A percentile compares a stretch with the other conserved stretches of the same genome.
Evolutionary conservation across 2,329 filamentous ascomycete species (phyloP).

Genomic region (Gaeumannomyces sp.): DNA sequence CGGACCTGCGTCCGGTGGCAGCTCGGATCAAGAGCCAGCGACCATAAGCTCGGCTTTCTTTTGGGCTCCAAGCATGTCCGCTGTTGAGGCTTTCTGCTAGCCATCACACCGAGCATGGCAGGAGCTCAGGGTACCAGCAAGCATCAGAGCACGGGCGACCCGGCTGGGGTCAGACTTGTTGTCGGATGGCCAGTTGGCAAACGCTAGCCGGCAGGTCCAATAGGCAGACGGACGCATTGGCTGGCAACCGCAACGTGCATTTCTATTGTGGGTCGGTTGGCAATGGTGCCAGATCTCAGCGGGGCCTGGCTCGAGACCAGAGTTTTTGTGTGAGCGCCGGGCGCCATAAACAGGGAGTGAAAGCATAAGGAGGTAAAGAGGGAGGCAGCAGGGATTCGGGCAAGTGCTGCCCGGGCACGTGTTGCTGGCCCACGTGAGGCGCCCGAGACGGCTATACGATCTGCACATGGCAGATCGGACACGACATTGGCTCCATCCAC

Average conservation of each 20-base stretch:
- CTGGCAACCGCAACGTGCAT: background rate
- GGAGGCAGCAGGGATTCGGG: background rate
- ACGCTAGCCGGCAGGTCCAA: no score
- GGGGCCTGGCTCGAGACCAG: background rate
- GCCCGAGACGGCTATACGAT: constrained; percentile 32
- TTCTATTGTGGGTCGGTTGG: background rate
- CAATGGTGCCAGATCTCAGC: background rate
- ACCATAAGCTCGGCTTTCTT: background rate
- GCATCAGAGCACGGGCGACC: no score
- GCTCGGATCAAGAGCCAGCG: background rate
- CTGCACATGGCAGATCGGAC: constrained; percentile 42
- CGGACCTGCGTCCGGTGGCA: background rate
- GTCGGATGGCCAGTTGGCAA: background rate
- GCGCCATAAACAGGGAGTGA: background rate
- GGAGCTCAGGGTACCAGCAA: no score
- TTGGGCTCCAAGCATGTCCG: background rate
- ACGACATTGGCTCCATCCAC: constrained; percentile 47
- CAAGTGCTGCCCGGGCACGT: no score
- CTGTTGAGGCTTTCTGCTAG: no score
- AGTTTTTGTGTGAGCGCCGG: background rate
- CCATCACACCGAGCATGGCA: no score
- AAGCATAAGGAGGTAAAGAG: no score
- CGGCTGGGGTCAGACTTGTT: no score
- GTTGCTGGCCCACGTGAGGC: background rate
- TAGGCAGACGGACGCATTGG: no score